Evolutionary conservation across 768 basidiomycete species (phyloP), one percentile per base, ranked within the genome.

Genomic region (Phlebiopsis flavidoalba): DNA sequence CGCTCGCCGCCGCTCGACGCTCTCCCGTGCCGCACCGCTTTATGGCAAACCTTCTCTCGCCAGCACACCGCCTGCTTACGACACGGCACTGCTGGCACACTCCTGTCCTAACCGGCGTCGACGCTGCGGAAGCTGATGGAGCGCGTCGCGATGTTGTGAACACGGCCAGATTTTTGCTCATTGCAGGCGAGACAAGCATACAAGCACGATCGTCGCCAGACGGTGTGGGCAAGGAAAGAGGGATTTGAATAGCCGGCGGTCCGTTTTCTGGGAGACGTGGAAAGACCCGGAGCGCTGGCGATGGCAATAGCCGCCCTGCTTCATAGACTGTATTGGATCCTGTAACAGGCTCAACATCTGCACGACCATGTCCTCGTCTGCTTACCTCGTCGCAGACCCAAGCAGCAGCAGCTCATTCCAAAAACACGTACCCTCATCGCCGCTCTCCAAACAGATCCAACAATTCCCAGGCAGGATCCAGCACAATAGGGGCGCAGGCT

Each of bases 381-480:
- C 53, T 5, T 36, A 53, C 53, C 33, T 53, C 53, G 53, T 53
- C 53, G 53, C 33, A 31, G 45, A 48, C 24, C 45, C 58, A 51
- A 53, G 53, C 37, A 37, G 53, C 37, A 37, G 57, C 57, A 59
- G 36, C 51, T 8, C 51, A 10, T 53, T 22, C 22, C 43, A 50
- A 43, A 31, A 45, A 67, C 58, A 65, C 63, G 50, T 54, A 36
- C 53, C 66, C 58, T 59, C 60, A 49, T 22, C 65, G 63, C 52
- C 66, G 60, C 17, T 68, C 64, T 12, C 69, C 63, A 6, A n/a
- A 60, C 65, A 33, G 65, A 63, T 65, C 66, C 64, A 52, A 64
- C 64, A 59, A 63, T 60, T 12, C 24, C 60, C 47, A 64, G n/a
- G 63, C 64, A 24, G 47, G 57, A 31, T 57, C 53, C 22, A 54